Conservation (phyloP, 352 stramenopile species). For the Phytophthora capsici region DNA sequence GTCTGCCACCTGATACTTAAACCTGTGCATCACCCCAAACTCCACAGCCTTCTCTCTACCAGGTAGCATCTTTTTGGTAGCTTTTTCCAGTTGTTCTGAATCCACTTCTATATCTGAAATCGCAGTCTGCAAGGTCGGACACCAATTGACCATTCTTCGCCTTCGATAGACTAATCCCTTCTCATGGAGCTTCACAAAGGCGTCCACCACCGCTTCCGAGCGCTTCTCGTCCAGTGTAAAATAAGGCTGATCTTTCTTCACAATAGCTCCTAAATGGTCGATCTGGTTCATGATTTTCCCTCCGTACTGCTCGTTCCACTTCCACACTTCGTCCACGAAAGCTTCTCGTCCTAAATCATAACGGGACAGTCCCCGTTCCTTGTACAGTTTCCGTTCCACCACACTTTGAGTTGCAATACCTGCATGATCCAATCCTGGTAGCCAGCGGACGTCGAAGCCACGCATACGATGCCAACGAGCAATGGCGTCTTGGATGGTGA, state of each 20-base stretch:
- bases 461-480: constrained; percentile 98
- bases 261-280: constrained; percentile 91
- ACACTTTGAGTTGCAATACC: constrained; percentile 99
- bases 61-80: constrained; percentile 74
- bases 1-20: constrained; percentile 75
- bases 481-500: constrained; percentile 98
- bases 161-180: constrained; percentile 97
- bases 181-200: constrained; percentile 94
- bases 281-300: constrained; percentile 97
- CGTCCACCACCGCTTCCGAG: constrained; percentile 66
- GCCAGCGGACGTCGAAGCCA: constrained; percentile 96
- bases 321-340: constrained; percentile 97
- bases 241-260: constrained; percentile 97
- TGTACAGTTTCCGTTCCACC: constrained; percentile 98
- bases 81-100: constrained; percentile 94
- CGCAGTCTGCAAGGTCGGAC: constrained; percentile 94
- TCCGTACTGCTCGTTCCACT: constrained; percentile 99
- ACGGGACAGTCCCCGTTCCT: constrained; percentile 89
- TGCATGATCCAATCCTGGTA: constrained; percentile 98
- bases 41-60: constrained; percentile 78
- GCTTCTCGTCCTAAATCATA: constrained; percentile 97
- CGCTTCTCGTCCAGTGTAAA: constrained; percentile 99
- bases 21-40: constrained; percentile 87
- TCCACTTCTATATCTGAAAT: constrained; percentile 99
- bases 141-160: constrained; percentile 99